Percentiles rank a stretch among this genome's conserved stretches.
These are phyloP conservation scores for Aspergillus udagawae DNA, from an alignment of 2,329 filamentous ascomycete genomes.

Conservation along the genomic window DNA sequence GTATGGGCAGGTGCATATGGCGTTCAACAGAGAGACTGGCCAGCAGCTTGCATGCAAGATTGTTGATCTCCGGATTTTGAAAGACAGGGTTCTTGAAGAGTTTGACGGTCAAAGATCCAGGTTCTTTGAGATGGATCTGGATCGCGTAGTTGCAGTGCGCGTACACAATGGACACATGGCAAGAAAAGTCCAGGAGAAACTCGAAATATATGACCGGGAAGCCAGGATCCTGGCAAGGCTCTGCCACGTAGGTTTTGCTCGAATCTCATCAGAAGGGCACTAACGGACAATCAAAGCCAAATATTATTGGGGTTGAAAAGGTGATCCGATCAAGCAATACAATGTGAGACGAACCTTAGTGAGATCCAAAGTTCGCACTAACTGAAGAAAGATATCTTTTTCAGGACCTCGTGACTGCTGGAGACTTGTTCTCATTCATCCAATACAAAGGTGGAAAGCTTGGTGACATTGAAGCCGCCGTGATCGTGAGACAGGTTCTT, in stretches of 20 bases:
- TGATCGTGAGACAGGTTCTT: constrained; percentile 54
- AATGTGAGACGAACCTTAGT: constrained; percentile 36
- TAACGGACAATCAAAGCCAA: constrained; percentile 43
- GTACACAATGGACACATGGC: constrained; percentile 13
- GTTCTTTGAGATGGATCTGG: constrained; percentile 2
- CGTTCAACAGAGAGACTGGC: constrained; percentile 27
- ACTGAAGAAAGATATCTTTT: constrained; percentile 52
- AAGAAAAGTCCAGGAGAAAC: constrained; percentile 24
- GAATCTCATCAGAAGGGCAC: background rate
- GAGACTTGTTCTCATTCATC: constrained; percentile 59
- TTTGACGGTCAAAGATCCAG: constrained; percentile 8
- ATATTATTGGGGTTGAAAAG: constrained; percentile 56
- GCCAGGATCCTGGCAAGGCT: constrained; percentile 48
- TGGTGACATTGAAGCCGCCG: constrained; percentile 48
- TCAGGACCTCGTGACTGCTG: constrained; percentile 56
- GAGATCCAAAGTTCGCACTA: constrained; percentile 4
- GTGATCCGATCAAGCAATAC: constrained; percentile 51
- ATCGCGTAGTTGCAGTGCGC: constrained; percentile 8
- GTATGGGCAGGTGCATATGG: constrained; percentile 43
- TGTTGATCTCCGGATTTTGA: constrained; percentile 33
- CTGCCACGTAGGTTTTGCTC: constrained; percentile 42
- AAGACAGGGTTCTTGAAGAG: constrained; percentile 5
- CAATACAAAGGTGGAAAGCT: constrained; percentile 48
- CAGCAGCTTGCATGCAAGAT: constrained; percentile 46
- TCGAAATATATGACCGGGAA: constrained; percentile 36